phyloP scores from a whole-genome alignment of 2,329 filamentous ascomycete species.

The Apiospora malaysiana region DNA sequence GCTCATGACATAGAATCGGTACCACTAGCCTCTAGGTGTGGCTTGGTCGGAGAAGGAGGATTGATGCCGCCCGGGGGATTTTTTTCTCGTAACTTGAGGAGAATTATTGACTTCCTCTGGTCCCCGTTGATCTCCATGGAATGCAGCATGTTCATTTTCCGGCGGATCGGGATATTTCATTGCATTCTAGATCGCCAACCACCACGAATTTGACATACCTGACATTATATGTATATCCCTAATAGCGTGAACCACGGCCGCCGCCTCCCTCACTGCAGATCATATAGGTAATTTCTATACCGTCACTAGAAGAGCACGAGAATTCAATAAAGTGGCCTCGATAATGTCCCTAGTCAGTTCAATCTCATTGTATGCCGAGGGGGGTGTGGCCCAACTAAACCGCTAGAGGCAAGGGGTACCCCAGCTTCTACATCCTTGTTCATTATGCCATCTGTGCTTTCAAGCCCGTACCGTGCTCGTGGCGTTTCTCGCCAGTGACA shows the following conservation, averaged over 20 bases:
- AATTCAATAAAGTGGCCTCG: constrained; percentile 17
- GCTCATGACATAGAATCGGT: background rate
- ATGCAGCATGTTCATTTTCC: constrained; percentile 1
- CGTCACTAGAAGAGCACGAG: constrained; percentile 14
- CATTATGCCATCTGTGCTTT: constrained; percentile 18
- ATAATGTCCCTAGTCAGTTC: background rate
- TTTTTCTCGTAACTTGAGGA: constrained; percentile 15
- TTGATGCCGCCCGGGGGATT: constrained; percentile 9
- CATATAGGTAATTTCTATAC: constrained; percentile 5
- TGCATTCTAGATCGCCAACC: constrained; percentile 4
- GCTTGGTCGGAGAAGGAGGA: constrained; percentile 1
- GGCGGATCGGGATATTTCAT: constrained; percentile 14
- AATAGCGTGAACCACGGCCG: background rate
- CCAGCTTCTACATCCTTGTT: constrained; percentile 17
- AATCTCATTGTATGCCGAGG: constrained; percentile 5
- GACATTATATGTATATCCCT: background rate
- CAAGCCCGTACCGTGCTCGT: constrained; percentile 17
- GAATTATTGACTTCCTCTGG: constrained; percentile 16
- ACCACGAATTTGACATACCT: background rate
- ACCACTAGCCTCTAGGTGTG: constrained; percentile 1
- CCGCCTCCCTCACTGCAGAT: background rate
- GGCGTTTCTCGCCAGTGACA: constrained; percentile 8
- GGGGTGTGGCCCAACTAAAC: constrained; percentile 16
- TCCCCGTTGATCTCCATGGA: constrained; percentile 5
- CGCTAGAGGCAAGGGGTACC: constrained; percentile 14